These are phyloP conservation scores for Wallacemonas sp. DNA, from an alignment of 208 protist species.

Conservation along the genomic window DNA sequence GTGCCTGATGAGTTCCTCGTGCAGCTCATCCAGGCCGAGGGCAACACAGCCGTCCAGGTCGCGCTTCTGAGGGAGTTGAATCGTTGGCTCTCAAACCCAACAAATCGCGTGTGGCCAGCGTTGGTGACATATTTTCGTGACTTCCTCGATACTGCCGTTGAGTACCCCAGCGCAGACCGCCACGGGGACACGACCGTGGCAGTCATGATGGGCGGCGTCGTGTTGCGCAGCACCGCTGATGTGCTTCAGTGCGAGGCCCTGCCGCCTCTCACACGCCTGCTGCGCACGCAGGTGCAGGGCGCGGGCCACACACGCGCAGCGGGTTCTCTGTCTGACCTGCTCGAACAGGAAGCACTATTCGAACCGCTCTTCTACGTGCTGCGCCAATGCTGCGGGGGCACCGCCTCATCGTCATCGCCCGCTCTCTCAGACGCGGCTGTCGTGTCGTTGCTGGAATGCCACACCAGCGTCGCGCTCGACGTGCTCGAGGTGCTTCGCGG, in stretches of 20 bases:
- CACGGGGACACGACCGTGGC: conserved; percentile 1
- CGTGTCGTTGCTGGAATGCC: conserved; percentile 4
- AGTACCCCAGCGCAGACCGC: conserved; percentile 14
- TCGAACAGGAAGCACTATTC: conserved; percentile 40
- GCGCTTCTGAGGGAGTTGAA: conserved; percentile 28
- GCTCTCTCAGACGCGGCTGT: background rate
- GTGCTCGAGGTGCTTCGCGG: conserved; percentile 16
- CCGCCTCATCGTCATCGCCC: background rate
- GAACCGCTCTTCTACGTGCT: conserved; percentile 43
- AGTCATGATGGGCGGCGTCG: background rate
- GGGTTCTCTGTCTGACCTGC: conserved; percentile 23
- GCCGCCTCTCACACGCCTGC: background rate
- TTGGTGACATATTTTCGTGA: conserved; percentile 15
- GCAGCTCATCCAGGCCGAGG: conserved; percentile 18
- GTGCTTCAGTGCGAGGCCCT: background rate
- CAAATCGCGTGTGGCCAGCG: conserved; percentile 28
- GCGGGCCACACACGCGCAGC: conserved; percentile 18
- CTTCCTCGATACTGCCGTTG: conserved; percentile 22
- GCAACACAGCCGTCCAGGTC: conserved; percentile 15
- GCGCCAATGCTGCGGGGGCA: background rate
- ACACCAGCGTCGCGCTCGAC: conserved; percentile 29
- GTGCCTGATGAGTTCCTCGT: conserved; percentile 19
- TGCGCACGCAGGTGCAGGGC: conserved; percentile 5
- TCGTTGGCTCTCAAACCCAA: conserved; percentile 38
- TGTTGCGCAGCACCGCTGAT: conserved; percentile 8